phyloP scores from a whole-genome alignment of 345 rosid genomes.

The Dipteronia dyeriana region DNA sequence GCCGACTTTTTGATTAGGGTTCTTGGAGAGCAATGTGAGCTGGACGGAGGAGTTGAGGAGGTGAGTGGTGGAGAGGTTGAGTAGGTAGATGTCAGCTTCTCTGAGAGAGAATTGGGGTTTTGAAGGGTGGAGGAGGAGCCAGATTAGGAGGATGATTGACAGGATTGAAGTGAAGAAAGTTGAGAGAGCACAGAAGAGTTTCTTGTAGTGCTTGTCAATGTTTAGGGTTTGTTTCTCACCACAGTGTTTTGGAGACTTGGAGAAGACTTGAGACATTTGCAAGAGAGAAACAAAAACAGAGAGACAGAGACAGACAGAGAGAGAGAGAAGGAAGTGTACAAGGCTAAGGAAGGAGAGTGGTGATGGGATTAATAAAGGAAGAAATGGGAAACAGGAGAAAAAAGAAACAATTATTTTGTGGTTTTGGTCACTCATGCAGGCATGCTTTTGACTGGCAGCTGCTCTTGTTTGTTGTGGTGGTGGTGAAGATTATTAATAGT shows the following conservation, averaged over 20 bases:
- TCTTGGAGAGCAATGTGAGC: conserved; percentile 58
- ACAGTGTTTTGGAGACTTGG: conserved; percentile 77
- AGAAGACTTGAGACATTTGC: conserved; percentile 70
- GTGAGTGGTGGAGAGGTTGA: conserved; percentile 63
- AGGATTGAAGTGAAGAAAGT: conserved; percentile 52
- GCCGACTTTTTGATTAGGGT: conserved; percentile 74
- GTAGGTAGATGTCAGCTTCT: conserved; percentile 60
- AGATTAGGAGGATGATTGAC: conserved; percentile 53
- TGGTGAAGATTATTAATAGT: not conserved
- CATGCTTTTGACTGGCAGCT: conserved; percentile 33
- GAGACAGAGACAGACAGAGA: conserved; percentile 13
- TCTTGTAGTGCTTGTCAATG: conserved; percentile 52
- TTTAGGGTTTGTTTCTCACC: conserved; percentile 43
- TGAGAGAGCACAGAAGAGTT: conserved; percentile 53
- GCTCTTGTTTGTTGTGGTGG: no score
- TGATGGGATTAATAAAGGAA: conserved; percentile 28
- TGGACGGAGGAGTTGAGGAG: conserved; percentile 84
- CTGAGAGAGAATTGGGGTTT: conserved; percentile 73
- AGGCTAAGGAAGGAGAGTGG: conserved; percentile 23
- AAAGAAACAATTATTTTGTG: conserved; percentile 29
- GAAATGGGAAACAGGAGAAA: conserved; percentile 9
- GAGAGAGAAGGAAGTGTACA: conserved; percentile 3
- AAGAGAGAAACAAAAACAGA: not conserved
- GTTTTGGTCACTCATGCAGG: conserved; percentile 5
- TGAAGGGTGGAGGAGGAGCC: conserved; percentile 75